Conservation (phyloP, 352 stramenopile species). For the Phytophthora fragariaefolia region DNA sequence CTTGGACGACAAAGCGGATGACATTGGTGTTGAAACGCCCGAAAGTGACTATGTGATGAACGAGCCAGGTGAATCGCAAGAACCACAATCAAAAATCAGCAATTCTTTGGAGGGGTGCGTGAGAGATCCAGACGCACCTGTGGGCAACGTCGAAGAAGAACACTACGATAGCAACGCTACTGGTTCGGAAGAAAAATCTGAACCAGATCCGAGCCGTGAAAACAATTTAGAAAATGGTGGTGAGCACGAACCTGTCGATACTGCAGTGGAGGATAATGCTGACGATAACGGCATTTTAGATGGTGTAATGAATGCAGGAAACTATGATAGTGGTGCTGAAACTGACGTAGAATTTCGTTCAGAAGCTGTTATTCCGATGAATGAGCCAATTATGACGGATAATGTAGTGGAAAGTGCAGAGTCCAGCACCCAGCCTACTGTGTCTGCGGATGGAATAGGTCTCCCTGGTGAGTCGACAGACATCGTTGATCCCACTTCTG, state of each 20-base stretch:
- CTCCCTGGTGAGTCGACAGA: background rate
- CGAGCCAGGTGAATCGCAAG: slow-evolving; percentile 5
- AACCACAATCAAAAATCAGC: background rate
- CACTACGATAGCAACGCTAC: background rate
- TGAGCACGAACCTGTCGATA: background rate
- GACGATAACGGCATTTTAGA: background rate
- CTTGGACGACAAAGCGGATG: background rate
- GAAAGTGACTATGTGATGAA: background rate
- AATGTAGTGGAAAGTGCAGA: background rate
- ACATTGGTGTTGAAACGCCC: background rate
- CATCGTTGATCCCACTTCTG: background rate
- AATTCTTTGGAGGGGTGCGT: background rate
- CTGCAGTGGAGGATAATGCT: background rate
- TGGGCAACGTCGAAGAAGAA: background rate
- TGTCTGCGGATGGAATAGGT: slow-evolving; percentile 1
- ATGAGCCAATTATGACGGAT: slow-evolving; percentile 2
- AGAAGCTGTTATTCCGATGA: background rate
- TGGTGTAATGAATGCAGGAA: background rate
- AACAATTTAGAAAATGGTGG: background rate
- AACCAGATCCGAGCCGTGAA: background rate
- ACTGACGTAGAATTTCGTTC: background rate
- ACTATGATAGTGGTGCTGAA: background rate
- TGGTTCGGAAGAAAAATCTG: background rate
- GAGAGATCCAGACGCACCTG: background rate
- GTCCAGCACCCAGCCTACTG: slow-evolving; percentile 1